These are phyloP conservation scores for Leishmania aethiopica DNA, from an alignment of 208 protist species.

Conservation along the genomic window DNA sequence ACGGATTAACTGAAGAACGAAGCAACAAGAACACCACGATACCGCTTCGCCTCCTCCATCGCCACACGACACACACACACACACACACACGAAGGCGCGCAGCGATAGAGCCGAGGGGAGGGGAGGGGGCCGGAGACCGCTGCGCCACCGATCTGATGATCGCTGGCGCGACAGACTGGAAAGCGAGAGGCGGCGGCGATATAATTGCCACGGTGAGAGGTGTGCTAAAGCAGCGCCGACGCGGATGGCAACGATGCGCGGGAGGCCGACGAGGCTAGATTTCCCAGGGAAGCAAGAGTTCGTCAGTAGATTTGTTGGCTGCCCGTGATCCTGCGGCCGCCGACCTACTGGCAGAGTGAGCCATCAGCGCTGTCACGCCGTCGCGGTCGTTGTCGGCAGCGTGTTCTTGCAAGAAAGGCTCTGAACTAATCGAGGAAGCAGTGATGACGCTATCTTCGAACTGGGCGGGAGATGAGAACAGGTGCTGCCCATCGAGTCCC, in stretches of 20 bases:
- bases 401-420: not conserved
- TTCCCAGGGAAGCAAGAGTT: slow-evolving; percentile 15
- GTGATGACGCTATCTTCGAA: not conserved
- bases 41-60: too few species aligned
- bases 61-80: too few species aligned
- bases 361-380: not conserved
- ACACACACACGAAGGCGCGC: too few species aligned
- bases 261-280: not conserved
- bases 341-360: not conserved
- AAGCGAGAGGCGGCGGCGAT: not conserved
- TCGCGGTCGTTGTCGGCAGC: not conserved
- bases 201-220: not conserved
- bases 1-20: too few species aligned
- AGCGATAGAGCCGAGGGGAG: too few species aligned
- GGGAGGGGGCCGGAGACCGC: not conserved
- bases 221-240: not conserved
- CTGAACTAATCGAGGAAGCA: not conserved
- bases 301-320: not conserved
- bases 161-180: not conserved
- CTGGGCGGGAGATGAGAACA: not conserved
- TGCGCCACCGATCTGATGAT: not conserved
- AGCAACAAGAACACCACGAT: too few species aligned
- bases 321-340: not conserved
- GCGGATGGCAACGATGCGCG: not conserved
- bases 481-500: not conserved